Evolutionary conservation across 73 alveolate species (phyloP), one percentile per base, ranked within the genome.

Genomic region (Breviolum minutum): DNA sequence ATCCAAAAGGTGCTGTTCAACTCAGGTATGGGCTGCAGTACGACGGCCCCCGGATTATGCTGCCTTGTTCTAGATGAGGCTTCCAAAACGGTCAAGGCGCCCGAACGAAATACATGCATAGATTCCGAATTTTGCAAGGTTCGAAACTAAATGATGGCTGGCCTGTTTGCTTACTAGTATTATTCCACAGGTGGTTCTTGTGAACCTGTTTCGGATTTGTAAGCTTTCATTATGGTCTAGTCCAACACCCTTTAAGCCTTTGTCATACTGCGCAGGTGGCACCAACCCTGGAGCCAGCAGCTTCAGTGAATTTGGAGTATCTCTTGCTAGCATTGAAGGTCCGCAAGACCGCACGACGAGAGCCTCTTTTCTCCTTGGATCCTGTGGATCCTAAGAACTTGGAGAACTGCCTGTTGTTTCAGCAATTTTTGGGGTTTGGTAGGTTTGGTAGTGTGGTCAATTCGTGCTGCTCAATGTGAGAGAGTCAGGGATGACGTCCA

Each of bases 261-360:
- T 20, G 19, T 71, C 81, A 71, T 11, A 71, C 40, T n/a, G 63
- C 86, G 11, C 32, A 83, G 92, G 92, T 88, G 85, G 95, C 95
- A 13, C 95, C 95, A 7, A 88, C 95, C 26, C n/a, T 88, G 95
- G 95, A 88, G 71, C 95, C 95, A 24, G 85, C 95, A 6, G 95
- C 95, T 88, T 84, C 95, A 5, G 95, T 88, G 86, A 88, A 88
- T n/a, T 66, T 88, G 83, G 95, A 88, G 95, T 88, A 88, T 60
- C 27, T 88, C 73, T 70, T 70, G 62, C 95, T 88, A 26, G 95
- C 95, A 30, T 60, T 88, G 61, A 88, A 88, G 85, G 95, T 88
- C 27, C 95, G 85, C 27, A 88, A 86, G 80, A 63, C 83, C 62
- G 95, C 85, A 11, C 68, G 73, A 27, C 68, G 95, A 16, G 95